Conservation (phyloP, 345 rosid species). For the Populus simonii region DNA sequence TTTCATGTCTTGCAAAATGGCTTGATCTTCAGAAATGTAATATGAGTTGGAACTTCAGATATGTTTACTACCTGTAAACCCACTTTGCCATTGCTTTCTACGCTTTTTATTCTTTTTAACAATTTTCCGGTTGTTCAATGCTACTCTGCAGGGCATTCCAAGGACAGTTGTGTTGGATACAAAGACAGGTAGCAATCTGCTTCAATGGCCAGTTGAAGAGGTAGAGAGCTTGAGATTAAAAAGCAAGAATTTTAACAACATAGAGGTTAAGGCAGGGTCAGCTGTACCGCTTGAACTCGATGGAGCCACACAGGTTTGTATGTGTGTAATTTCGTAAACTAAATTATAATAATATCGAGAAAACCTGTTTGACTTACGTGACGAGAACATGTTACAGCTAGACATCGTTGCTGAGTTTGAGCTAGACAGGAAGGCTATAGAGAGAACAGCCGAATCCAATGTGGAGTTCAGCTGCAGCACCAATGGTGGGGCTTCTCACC, state of each 20-base stretch:
- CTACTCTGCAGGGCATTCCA: slow-evolving; percentile 54
- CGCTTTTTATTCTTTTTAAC: too few relatives aligned
- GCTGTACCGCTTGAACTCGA: slow-evolving; percentile 56
- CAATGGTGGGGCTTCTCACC: slow-evolving; percentile 53
- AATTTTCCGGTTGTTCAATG: too few relatives aligned
- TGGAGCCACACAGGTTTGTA: slow-evolving; percentile 63
- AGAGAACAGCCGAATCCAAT: slow-evolving; percentile 32
- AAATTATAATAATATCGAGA: not conserved
- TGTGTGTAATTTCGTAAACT: not conserved
- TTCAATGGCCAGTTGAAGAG: slow-evolving; percentile 89
- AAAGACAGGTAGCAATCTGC: slow-evolving; percentile 56
- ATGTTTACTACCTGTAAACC: too few relatives aligned
- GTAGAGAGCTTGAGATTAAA: slow-evolving; percentile 58
- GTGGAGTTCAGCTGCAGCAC: slow-evolving; percentile 53
- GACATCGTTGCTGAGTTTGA: slow-evolving; percentile 60
- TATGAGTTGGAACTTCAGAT: too few relatives aligned
- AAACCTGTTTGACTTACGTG: not conserved
- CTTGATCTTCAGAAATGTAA: too few relatives aligned
- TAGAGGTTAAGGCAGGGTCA: slow-evolving; percentile 55
- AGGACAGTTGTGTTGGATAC: slow-evolving; percentile 62
- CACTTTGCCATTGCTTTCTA: too few relatives aligned
- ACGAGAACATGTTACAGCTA: slow-evolving; percentile 30
- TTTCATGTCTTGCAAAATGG: not conserved
- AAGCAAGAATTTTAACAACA: slow-evolving; percentile 41
- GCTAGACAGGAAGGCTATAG: slow-evolving; percentile 50